Base-by-base conservation (phyloP, 106 monocot species). In the Dioscorea zingiberensis region DNA sequence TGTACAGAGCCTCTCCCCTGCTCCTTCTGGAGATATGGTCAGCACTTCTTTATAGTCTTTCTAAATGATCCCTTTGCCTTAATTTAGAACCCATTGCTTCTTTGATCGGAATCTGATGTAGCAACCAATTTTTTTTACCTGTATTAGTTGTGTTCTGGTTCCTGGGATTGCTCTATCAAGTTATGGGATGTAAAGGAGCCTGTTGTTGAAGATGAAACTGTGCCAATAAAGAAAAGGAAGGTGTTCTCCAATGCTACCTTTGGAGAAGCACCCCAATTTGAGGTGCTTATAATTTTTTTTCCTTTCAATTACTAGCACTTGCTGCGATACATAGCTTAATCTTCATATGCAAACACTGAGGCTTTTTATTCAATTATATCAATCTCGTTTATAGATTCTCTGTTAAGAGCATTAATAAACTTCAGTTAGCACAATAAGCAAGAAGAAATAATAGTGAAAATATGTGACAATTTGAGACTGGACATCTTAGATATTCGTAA, bases 81-180 rank as follows among this genome's bases (percentile, higher is more conserved):
- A 26, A 60, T 58, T 48, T 27, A 13, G n/a, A 73, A 78, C 19
- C 23, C 0, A 48, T 27, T 24, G 16, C 24, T 17, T 4, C 26
- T 25, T 14, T 23, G 11, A 45, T 28, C 27, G 45, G 46, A 45
- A 44, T 17, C 0, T 27, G 22, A 3, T 54, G 38, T 38, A 0
- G 4, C 10, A n/a, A 38, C 38, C 38, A 0, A 8, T 38, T 38
- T 38, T 38, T 38, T 38, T 38, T 38, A 38, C 38, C 38, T 38
- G 38, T 10, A 65, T 49, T 79, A 94, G 94, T 44, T 97, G 65
- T 91, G 95, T 81, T 97, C 95, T 46, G 95, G 91, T 22, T 97
- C 95, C 17, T 97, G 91, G 91, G 95, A 97, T 27, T 67, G 79
- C 81, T 83, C 91, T 58, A 82, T 87, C 46, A 87, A 93, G 74